Percentiles rank a stretch among this genome's conserved stretches.
These are phyloP conservation scores for Allium sativum DNA, from an alignment of 106 monocot genomes.

Conservation along the genomic window DNA sequence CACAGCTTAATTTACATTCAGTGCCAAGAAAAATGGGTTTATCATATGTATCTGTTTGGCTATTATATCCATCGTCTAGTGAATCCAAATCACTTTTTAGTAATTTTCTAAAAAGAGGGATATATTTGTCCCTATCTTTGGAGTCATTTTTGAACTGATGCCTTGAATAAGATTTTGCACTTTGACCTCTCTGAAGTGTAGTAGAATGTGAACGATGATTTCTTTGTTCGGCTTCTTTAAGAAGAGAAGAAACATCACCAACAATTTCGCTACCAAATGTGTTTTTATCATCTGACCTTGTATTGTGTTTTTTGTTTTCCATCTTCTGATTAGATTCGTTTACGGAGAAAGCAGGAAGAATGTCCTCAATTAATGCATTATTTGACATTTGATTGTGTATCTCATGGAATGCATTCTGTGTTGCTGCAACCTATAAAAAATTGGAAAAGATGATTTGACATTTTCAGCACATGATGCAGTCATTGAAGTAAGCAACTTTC, in stretches of 20 bases:
- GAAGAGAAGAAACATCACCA: constrained; percentile 59
- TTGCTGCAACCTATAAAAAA: constrained; percentile 60
- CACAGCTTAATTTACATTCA: constrained; percentile 33
- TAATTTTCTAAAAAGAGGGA: constrained; percentile 42
- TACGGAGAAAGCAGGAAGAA: constrained; percentile 7
- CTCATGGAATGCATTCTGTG: constrained; percentile 61
- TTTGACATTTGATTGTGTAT: constrained; percentile 62
- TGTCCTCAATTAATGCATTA: constrained; percentile 19
- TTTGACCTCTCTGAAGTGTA: constrained; percentile 6
- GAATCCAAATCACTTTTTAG: constrained; percentile 52
- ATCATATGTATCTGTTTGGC: constrained; percentile 46
- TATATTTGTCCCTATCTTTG: constrained; percentile 27
- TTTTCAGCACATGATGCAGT: background rate
- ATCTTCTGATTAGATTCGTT: constrained; percentile 20
- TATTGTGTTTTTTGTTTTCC: constrained; percentile 11
- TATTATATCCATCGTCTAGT: constrained; percentile 41
- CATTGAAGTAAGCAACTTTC: background rate
- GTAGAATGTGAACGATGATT: constrained; percentile 15
- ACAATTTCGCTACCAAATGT: constrained; percentile 34
- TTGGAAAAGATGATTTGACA: background rate
- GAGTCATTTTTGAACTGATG: constrained; percentile 24
- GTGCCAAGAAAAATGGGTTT: constrained; percentile 31
- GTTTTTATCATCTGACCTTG: constrained; percentile 4
- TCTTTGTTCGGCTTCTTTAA: constrained; percentile 55
- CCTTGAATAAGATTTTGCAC: constrained; percentile 10